These are phyloP conservation scores for Claviceps capensis DNA, from an alignment of 2,329 filamentous ascomycete species.

Conservation along the genomic window DNA sequence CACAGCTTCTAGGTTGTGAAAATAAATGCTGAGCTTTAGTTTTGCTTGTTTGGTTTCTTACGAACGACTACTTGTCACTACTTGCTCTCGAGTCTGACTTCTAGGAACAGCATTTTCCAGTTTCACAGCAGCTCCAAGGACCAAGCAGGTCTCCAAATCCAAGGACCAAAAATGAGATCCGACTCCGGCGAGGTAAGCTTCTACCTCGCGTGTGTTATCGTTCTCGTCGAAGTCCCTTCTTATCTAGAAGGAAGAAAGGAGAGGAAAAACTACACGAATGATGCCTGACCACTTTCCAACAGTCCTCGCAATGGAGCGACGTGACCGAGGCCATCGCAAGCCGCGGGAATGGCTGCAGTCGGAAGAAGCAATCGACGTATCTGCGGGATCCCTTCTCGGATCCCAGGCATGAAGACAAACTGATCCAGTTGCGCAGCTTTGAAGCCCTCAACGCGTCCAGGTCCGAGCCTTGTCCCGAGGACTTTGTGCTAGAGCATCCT, in stretches of 20 bases:
- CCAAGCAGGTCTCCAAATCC: too few relatives aligned
- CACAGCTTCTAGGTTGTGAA: too few relatives aligned
- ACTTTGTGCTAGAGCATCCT: slow-evolving; percentile 4
- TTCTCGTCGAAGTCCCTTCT: background rate
- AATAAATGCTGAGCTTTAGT: background rate
- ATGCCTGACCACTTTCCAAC: background rate
- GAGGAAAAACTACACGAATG: background rate
- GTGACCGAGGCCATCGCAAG: background rate
- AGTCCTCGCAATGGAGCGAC: slow-evolving; percentile 4
- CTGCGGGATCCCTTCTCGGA: slow-evolving; percentile 5
- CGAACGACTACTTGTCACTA: background rate
- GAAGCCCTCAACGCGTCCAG: background rate
- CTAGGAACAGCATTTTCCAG: background rate
- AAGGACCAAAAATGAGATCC: background rate
- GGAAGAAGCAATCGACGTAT: background rate
- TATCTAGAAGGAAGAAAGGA: background rate
- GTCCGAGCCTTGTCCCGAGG: background rate
- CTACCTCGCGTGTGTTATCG: too few relatives aligned
- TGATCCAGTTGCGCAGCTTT: slow-evolving; percentile 1
- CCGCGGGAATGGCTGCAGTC: background rate
- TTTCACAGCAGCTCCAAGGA: background rate
- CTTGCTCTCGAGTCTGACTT: background rate
- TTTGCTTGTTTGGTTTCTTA: background rate
- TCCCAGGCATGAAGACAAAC: slow-evolving; percentile 4
- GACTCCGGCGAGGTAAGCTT: slow-evolving; percentile 1